phyloP scores from a whole-genome alignment of 768 basidiomycete species.

The Termitomyces sp. region DNA sequence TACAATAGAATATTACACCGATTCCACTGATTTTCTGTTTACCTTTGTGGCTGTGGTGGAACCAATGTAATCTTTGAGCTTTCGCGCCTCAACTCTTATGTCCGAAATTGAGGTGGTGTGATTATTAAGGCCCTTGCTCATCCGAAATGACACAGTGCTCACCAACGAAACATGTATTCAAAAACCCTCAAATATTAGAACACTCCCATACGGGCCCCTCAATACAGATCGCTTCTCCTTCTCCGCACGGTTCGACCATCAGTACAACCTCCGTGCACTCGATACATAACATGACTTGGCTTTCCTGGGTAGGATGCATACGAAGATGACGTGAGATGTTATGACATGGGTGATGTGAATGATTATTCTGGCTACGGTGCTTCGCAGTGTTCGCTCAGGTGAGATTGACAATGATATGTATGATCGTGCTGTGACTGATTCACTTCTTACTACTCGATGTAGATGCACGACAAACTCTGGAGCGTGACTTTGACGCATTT shows the following conservation, averaged over 20 bases:
- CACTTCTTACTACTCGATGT: neutral
- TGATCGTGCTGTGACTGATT: neutral
- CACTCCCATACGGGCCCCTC: slow-evolving; percentile 2
- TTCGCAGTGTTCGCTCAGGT: neutral
- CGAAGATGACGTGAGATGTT: neutral
- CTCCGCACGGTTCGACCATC: neutral
- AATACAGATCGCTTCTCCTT: neutral
- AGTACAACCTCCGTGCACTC: slow-evolving; percentile 5
- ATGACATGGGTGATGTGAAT: neutral
- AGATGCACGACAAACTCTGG: neutral
- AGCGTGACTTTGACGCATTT: slow-evolving; percentile 5
- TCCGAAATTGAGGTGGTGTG: no score
- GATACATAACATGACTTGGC: neutral
- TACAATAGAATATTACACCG: neutral
- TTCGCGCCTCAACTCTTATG: no score
- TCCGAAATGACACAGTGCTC: neutral
- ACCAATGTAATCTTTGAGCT: neutral
- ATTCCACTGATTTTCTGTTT: no score
- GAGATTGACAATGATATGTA: no score
- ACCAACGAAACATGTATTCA: slow-evolving; percentile 4
- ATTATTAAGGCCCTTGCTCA: neutral
- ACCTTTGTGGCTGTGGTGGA: neutral
- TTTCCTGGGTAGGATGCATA: neutral
- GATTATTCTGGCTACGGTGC: neutral
- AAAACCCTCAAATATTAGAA: neutral